These are phyloP conservation scores for Naganishia liquefaciens DNA, from an alignment of 1,284 basidiomycete species.

Conservation along the genomic window DNA sequence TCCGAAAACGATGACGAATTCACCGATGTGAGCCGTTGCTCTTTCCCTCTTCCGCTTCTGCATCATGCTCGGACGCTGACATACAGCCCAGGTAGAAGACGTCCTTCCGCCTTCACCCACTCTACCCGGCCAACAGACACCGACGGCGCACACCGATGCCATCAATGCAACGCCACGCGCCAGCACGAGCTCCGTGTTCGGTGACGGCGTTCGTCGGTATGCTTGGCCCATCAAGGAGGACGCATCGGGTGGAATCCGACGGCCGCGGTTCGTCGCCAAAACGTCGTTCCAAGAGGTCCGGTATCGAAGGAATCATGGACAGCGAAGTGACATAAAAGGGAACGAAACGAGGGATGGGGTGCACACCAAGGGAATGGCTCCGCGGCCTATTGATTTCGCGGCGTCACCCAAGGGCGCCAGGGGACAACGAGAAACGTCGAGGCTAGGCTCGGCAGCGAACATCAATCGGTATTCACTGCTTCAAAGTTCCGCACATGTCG, in stretches of 20 bases:
- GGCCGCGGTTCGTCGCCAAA: background rate
- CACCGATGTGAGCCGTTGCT: slow-evolving; percentile 13
- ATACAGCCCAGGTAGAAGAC: slow-evolving; percentile 11
- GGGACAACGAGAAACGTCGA: background rate
- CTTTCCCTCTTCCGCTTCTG: background rate
- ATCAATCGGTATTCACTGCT: slow-evolving; percentile 17
- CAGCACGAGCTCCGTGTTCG: slow-evolving; percentile 3
- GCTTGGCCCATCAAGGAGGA: slow-evolving; percentile 11
- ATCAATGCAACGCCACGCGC: slow-evolving; percentile 3
- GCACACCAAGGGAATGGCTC: slow-evolving; percentile 18
- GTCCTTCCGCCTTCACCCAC: background rate
- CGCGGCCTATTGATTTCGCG: slow-evolving; percentile 15
- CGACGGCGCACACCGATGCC: background rate
- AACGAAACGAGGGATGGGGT: background rate
- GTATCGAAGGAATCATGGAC: slow-evolving; percentile 1
- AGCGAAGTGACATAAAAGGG: slow-evolving; percentile 4
- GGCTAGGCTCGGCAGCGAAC: slow-evolving; percentile 1
- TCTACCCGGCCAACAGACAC: slow-evolving; percentile 14
- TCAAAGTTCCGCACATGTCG: background rate
- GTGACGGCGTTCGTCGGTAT: slow-evolving; percentile 8
- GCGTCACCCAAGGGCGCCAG: background rate
- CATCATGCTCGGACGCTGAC: background rate
- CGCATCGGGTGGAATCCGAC: background rate
- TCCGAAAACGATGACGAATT: slow-evolving; percentile 17
- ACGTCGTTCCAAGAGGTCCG: slow-evolving; percentile 19